Evolutionary conservation across 768 basidiomycete genomes (phyloP).

Genomic region (Leccinum broughii): DNA sequence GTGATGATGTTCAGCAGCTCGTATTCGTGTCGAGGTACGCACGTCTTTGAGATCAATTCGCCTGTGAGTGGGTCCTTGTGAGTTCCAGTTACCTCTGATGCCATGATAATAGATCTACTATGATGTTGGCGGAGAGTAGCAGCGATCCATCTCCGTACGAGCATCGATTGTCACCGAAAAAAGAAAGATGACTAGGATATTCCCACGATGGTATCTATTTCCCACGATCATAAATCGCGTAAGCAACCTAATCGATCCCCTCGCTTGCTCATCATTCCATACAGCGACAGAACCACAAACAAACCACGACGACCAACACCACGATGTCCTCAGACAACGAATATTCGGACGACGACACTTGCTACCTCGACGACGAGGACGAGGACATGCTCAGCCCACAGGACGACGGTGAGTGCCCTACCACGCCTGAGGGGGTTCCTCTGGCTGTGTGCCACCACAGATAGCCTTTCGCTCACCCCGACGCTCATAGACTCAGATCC

Average conservation of each 20-base stretch:
- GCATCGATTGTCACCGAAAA: conserved; percentile 24
- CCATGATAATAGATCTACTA: conserved; percentile 32
- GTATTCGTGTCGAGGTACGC: conserved; percentile 30
- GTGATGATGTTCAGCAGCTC: conserved; percentile 29
- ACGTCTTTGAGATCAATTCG: conserved; percentile 98
- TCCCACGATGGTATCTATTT: conserved; percentile 6
- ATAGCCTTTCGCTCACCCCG: conserved; percentile 21
- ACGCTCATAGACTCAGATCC: conserved; percentile 39
- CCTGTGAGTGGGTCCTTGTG: conserved; percentile 88
- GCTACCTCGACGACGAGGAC: conserved; percentile 72
- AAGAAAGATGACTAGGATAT: conserved; percentile 1
- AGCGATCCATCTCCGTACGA: conserved; percentile 24
- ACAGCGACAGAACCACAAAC: conserved; percentile 16
- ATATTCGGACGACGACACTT: conserved; percentile 64
- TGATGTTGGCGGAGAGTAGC: conserved; percentile 11
- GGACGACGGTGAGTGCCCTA: conserved; percentile 48
- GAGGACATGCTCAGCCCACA: conserved; percentile 64
- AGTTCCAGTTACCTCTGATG: conserved; percentile 34
- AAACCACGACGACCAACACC: conserved; percentile 10
- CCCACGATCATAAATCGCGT: conserved; percentile 19
- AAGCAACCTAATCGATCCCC: conserved; percentile 33
- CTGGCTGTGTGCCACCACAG: conserved; percentile 24
- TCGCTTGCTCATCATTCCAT: conserved; percentile 17
- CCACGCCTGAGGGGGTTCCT: conserved; percentile 7
- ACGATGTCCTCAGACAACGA: conserved; percentile 68